phyloP scores from a whole-genome alignment of 306 rosid species.

The Acacia crassicarpa region DNA sequence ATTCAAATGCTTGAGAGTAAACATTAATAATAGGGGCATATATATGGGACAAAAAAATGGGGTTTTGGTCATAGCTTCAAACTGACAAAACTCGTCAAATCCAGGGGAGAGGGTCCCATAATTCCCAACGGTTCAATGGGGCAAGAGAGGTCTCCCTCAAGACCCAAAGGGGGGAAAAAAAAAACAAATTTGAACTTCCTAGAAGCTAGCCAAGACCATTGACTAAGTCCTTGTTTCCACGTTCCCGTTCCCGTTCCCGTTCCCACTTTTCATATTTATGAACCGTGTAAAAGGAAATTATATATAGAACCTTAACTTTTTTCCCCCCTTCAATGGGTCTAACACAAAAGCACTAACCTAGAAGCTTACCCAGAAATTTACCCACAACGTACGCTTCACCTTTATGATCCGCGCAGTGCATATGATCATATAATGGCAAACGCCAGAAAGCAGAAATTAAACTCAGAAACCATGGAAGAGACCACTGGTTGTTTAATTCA shows the following conservation, averaged over 20 bases:
- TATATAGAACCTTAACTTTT: neutral
- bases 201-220: conserved; percentile 38
- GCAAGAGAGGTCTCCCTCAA: conserved; percentile 44
- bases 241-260: neutral
- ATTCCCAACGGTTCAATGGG: conserved; percentile 44
- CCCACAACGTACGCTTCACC: neutral
- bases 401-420: conserved; percentile 5
- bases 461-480: conserved; percentile 47
- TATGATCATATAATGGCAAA: neutral
- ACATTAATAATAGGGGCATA: neutral
- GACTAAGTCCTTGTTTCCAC: conserved; percentile 52
- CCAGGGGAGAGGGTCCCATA: neutral
- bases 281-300: conserved; percentile 35
- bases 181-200: conserved; percentile 33
- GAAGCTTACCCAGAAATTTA: conserved; percentile 33
- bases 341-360: conserved; percentile 16
- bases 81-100: conserved; percentile 33
- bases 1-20: conserved; percentile 12
- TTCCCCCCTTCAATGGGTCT: neutral
- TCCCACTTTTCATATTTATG: neutral
- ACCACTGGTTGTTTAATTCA: conserved; percentile 28
- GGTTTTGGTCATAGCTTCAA: conserved; percentile 33
- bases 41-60: neutral
- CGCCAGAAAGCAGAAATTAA: conserved; percentile 9
- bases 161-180: conserved; percentile 29